Conservation (phyloP, 192 early-diverging fungal genomes). For the Anaeromyces robustus region DNA sequence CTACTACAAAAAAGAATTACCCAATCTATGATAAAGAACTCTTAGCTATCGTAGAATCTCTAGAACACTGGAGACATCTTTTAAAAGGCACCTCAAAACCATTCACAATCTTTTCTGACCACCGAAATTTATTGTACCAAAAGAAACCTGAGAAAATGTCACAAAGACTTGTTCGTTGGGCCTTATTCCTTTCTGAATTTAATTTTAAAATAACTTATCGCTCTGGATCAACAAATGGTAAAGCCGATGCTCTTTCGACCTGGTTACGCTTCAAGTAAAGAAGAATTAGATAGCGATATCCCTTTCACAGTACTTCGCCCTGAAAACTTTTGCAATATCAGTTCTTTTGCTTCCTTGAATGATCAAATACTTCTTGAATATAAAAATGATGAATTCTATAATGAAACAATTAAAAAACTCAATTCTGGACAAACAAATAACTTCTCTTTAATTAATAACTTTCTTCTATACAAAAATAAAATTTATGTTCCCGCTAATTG, state of each 20-base stretch:
- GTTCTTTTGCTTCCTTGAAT: too few species aligned
- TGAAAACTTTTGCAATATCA: too few species aligned
- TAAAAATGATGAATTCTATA: too few species aligned
- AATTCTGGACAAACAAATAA: too few species aligned
- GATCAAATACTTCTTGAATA: too few species aligned
- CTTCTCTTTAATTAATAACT: too few species aligned
- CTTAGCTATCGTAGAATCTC: constrained; percentile 16
- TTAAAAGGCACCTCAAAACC: constrained; percentile 5
- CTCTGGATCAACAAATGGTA: constrained; percentile 10
- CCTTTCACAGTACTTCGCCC: too few species aligned
- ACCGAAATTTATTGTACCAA: constrained; percentile 21
- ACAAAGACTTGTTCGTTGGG: constrained; percentile 16
- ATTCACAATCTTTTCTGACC: constrained; percentile 20
- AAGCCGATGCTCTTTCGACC: constrained; percentile 15
- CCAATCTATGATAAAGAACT: constrained; percentile 19
- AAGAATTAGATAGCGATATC: too few species aligned
- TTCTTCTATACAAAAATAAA: too few species aligned
- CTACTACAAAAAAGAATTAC: constrained; percentile 12
- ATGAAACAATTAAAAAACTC: too few species aligned
- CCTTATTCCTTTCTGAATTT: constrained; percentile 5
- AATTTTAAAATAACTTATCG: constrained; percentile 9
- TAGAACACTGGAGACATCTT: constrained; percentile 17
- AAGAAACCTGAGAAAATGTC: constrained; percentile 7
- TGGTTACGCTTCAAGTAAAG: too few species aligned
- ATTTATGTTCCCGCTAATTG: too few species aligned